These are phyloP conservation scores for Lactifluus subvellereus DNA, from an alignment of 768 basidiomycete genomes.

Conservation along the genomic window DNA sequence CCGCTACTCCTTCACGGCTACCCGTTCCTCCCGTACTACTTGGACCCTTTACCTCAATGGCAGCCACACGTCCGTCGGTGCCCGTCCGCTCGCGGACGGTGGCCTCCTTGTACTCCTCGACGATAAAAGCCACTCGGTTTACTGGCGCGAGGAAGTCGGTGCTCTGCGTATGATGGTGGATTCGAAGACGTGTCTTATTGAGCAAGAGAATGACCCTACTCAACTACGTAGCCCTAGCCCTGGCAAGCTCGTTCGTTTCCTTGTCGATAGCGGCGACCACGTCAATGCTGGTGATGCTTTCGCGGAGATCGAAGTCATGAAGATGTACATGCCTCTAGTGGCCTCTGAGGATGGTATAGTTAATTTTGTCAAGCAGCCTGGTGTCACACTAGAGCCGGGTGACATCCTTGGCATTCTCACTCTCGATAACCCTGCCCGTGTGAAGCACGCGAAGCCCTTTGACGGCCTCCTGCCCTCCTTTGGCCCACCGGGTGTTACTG, in stretches of 20 bases:
- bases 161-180: slow-evolving; percentile 90
- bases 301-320: slow-evolving; percentile 99
- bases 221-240: slow-evolving; percentile 94
- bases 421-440: slow-evolving; percentile 91
- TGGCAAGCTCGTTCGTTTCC: slow-evolving; percentile 90
- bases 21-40: slow-evolving; percentile 77
- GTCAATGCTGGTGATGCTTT: slow-evolving; percentile 95
- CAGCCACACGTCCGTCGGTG: slow-evolving; percentile 86
- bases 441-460: slow-evolving; percentile 98
- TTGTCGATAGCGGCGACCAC: slow-evolving; percentile 96
- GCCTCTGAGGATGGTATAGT: slow-evolving; percentile 91
- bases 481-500: slow-evolving; percentile 80
- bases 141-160: slow-evolving; percentile 98
- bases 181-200: slow-evolving; percentile 95
- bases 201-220: slow-evolving; percentile 99
- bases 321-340: slow-evolving; percentile 99
- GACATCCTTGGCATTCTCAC: slow-evolving; percentile 97
- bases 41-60: slow-evolving; percentile 98
- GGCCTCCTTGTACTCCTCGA: slow-evolving; percentile 88
- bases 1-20: slow-evolving; percentile 93
- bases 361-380: slow-evolving; percentile 96
- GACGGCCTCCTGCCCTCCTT: slow-evolving; percentile 87
- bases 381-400: slow-evolving; percentile 92
- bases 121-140: slow-evolving; percentile 93
- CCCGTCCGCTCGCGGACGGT: slow-evolving; percentile 89